These are phyloP conservation scores for Xylaria curta DNA, from an alignment of 495 filamentous ascomycete genomes.

Conservation along the genomic window DNA sequence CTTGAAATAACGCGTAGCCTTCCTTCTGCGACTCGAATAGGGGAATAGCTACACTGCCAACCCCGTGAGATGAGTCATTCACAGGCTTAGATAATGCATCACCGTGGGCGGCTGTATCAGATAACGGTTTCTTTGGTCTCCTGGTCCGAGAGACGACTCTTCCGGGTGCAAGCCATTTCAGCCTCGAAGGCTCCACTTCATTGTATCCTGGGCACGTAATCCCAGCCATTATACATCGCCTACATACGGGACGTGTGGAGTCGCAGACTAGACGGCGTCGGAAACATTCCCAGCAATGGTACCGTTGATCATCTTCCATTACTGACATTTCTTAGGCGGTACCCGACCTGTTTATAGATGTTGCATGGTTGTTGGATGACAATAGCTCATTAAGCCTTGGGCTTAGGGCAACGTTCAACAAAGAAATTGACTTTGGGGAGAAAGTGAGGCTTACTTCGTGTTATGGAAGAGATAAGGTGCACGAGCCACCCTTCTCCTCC, in stretches of 20 bases:
- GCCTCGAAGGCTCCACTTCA: constrained; percentile 33
- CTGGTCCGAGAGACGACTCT: constrained; percentile 36
- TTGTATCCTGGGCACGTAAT: constrained; percentile 40
- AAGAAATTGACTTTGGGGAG: not conserved
- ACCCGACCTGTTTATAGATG: not conserved
- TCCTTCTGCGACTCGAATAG: not conserved
- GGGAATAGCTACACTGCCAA: not conserved
- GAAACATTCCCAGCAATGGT: constrained; percentile 45
- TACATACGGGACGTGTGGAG: constrained; percentile 34
- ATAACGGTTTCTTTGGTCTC: constrained; percentile 11
- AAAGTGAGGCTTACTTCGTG: not conserved
- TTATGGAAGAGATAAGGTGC: not conserved
- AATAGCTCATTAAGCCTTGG: not conserved
- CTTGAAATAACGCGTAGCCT: constrained; percentile 2
- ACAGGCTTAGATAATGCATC: not conserved
- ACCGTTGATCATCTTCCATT: constrained; percentile 26
- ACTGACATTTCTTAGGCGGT: not conserved
- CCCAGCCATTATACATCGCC: constrained; percentile 34
- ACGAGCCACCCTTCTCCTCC: not conserved
- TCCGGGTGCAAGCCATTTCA: constrained; percentile 41
- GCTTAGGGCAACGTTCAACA: not conserved
- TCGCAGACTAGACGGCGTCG: constrained; percentile 42
- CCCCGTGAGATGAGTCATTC: not conserved
- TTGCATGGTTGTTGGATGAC: not conserved
- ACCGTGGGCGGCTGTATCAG: not conserved